phyloP scores from a whole-genome alignment of 331 rosid genomes.

The Arachis monticola region DNA sequence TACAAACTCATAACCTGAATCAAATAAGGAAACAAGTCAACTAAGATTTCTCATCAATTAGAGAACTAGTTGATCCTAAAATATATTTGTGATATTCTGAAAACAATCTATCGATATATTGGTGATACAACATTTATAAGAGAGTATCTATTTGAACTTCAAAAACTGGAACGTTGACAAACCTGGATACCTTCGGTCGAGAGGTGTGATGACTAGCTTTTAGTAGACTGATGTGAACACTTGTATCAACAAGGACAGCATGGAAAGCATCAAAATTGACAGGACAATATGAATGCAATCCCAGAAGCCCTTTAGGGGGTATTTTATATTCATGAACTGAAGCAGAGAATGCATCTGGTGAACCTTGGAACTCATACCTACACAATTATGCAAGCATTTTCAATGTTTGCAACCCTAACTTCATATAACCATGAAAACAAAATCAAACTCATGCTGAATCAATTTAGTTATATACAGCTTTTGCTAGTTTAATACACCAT shows the following conservation, averaged over 20 bases:
- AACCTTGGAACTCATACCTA: conserved; percentile 73
- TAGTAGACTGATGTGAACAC: conserved; percentile 79
- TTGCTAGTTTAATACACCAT: conserved; percentile 25
- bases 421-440: conserved; percentile 3
- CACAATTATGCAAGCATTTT: conserved; percentile 37
- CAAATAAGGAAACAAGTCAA: conserved; percentile 21
- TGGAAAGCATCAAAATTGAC: conserved; percentile 88
- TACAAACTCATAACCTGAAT: conserved; percentile 18
- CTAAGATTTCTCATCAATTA: background rate
- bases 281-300: conserved; percentile 95
- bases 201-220: conserved; percentile 56
- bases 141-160: conserved; percentile 37
- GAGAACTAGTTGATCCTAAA: conserved; percentile 2
- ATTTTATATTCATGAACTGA: conserved; percentile 88
- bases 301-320: conserved; percentile 90
- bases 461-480: background rate
- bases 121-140: conserved; percentile 32
- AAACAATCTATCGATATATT: conserved; percentile 5
- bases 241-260: conserved; percentile 82
- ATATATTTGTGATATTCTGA: conserved; percentile 22
- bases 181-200: conserved; percentile 78
- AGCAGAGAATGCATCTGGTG: conserved; percentile 62
- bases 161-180: conserved; percentile 54
- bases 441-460: conserved; percentile 25
- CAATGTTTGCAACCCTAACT: conserved; percentile 34